These are phyloP conservation scores for Entomortierella lignicola DNA, from an alignment of 192 early-diverging fungal species.

Conservation along the genomic window DNA sequence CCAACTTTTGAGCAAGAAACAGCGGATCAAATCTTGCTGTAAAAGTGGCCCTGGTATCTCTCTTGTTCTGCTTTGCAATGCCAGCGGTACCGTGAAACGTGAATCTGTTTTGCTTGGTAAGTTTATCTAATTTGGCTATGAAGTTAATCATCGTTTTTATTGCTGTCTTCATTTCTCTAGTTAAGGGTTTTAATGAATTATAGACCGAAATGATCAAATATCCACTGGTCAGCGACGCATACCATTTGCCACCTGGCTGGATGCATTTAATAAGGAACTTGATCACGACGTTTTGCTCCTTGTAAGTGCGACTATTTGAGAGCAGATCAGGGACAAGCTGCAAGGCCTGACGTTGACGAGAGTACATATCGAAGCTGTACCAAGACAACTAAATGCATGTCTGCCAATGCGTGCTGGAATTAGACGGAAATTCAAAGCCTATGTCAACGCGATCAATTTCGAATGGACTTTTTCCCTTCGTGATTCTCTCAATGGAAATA, in stretches of 20 bases:
- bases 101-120: conserved; percentile 22
- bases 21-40: neutral
- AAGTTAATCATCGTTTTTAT: neutral
- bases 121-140: neutral
- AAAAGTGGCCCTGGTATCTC: conserved; percentile 11
- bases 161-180: neutral
- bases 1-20: conserved; percentile 7
- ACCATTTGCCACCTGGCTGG: conserved; percentile 7
- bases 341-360: conserved; percentile 5
- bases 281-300: conserved; percentile 7
- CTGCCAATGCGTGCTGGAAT: conserved; percentile 17
- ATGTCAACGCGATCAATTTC: conserved; percentile 24
- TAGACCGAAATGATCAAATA: neutral
- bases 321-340: conserved; percentile 15
- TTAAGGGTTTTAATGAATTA: neutral
- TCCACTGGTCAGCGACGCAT: conserved; percentile 7
- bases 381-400: conserved; percentile 17
- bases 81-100: conserved; percentile 9
- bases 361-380: conserved; percentile 7
- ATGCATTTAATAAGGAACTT: conserved; percentile 7
- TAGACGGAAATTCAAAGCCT: conserved; percentile 12
- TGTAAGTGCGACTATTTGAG: conserved; percentile 7
- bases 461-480: conserved; percentile 3
- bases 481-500: conserved; percentile 1
- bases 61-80: conserved; percentile 17